These are phyloP conservation scores for Talaromyces adpressus DNA, from an alignment of 495 filamentous ascomycete genomes.

Conservation along the genomic window DNA sequence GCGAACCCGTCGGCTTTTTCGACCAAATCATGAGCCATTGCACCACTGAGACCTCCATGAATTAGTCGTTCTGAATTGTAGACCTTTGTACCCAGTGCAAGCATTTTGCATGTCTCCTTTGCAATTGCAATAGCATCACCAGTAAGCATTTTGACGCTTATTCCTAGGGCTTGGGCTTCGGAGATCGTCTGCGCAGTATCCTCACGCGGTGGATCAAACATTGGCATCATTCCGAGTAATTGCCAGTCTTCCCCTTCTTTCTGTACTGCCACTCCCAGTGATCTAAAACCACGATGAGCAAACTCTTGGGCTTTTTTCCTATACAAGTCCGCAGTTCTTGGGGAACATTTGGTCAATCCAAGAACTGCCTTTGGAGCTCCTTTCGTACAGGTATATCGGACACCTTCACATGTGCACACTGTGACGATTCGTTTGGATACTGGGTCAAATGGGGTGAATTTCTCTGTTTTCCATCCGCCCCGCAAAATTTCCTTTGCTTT, in stretches of 20 bases:
- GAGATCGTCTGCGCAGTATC: conserved; percentile 70
- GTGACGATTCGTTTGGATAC: conserved; percentile 69
- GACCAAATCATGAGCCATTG: conserved; percentile 62
- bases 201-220: conserved; percentile 70
- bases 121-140: conserved; percentile 71
- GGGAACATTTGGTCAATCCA: conserved; percentile 53
- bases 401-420: conserved; percentile 52
- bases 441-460: conserved; percentile 67
- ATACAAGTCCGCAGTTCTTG: conserved; percentile 53
- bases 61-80: conserved; percentile 68
- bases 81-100: conserved; percentile 68
- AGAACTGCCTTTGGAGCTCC: conserved; percentile 67
- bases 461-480: conserved; percentile 61
- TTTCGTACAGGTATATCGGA: conserved; percentile 61
- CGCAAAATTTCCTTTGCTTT: conserved; percentile 57
- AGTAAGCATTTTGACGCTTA: conserved; percentile 70
- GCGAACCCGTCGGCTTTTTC: conserved; percentile 69
- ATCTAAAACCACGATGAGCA: conserved; percentile 68
- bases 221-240: conserved; percentile 63
- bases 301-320: conserved; percentile 63
- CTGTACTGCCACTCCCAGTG: conserved; percentile 62
- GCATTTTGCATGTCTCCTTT: conserved; percentile 72
- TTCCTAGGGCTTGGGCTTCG: conserved; percentile 64
- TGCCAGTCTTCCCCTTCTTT: conserved; percentile 57
- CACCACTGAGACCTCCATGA: conserved; percentile 60